Evolutionary conservation across 208 protist species (phyloP).

Genomic region (Acanthamoeba castellanii): DNA sequence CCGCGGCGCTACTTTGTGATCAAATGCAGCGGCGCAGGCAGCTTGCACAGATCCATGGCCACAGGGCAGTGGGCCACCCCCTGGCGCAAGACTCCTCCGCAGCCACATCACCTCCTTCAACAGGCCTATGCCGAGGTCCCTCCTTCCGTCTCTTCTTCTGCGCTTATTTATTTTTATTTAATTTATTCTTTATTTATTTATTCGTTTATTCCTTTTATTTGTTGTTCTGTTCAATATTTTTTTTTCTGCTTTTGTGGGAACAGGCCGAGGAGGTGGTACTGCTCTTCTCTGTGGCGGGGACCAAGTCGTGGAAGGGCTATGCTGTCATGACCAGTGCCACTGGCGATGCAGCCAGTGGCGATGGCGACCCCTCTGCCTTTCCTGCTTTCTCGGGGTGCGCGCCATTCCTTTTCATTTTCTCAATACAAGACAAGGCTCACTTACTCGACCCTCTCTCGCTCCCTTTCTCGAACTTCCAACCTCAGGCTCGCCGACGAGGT

Average conservation of each 20-base stretch:
- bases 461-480: not conserved
- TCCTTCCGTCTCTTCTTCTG: not conserved
- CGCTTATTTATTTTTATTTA: no score
- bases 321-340: not conserved
- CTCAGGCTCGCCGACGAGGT: not conserved
- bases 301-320: slow-evolving; percentile 29
- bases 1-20: slow-evolving; percentile 8
- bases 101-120: not conserved
- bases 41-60: not conserved
- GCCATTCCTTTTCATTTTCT: no score
- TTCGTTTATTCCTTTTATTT: no score
- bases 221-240: no score
- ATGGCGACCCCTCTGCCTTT: not conserved
- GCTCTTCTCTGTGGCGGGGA: not conserved
- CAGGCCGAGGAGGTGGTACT: not conserved
- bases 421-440: no score
- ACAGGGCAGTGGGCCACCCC: not conserved
- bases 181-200: no score
- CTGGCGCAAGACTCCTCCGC: slow-evolving; percentile 32
- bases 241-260: not conserved
- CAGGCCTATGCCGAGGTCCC: not conserved
- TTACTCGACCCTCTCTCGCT: not conserved
- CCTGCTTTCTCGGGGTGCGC: not conserved
- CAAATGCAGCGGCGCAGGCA: not conserved
- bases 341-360: not conserved